Percentiles rank a stretch among this genome's conserved stretches.
These are phyloP conservation scores for Moesziomyces sp. DNA, from an alignment of 1,284 basidiomycete genomes.

Conservation along the genomic window DNA sequence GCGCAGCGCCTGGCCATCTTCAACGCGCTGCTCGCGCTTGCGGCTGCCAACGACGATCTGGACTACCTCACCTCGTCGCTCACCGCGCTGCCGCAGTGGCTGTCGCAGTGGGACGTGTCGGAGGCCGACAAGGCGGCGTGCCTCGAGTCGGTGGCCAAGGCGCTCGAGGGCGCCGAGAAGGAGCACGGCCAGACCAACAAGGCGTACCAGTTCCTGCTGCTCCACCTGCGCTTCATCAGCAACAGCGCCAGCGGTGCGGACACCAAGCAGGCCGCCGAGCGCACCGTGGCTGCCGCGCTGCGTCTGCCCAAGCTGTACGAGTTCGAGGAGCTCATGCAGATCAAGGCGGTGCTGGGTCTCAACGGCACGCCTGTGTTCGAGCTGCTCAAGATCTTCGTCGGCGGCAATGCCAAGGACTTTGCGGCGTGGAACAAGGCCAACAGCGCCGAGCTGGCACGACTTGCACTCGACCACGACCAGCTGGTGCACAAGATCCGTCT, in stretches of 20 bases:
- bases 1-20: conserved; percentile 56
- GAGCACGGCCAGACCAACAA: conserved; percentile 49
- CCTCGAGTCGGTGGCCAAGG: conserved; percentile 53
- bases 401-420: conserved; percentile 50
- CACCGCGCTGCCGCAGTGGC: conserved; percentile 56
- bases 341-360: conserved; percentile 50
- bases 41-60: conserved; percentile 61
- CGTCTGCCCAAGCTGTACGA: conserved; percentile 62
- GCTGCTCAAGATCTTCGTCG: conserved; percentile 62
- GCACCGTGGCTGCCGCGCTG: conserved; percentile 58
- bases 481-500: conserved; percentile 63
- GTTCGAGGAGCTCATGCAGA: conserved; percentile 60
- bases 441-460: conserved; percentile 24
- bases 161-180: conserved; percentile 52
- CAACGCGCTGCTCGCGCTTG: conserved; percentile 53
- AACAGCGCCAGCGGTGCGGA: conserved; percentile 9
- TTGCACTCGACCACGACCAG: conserved; percentile 40
- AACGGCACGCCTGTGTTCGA: conserved; percentile 46
- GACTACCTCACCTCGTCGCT: conserved; percentile 59
- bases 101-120: conserved; percentile 60
- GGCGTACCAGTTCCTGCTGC: conserved; percentile 59
- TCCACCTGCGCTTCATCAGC: conserved; percentile 62
- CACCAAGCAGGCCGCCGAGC: conserved; percentile 49
- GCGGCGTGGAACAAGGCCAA: conserved; percentile 38
- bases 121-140: conserved; percentile 49